Evolutionary conservation across 345 rosid species (phyloP).

Genomic region (Salix purpurea): DNA sequence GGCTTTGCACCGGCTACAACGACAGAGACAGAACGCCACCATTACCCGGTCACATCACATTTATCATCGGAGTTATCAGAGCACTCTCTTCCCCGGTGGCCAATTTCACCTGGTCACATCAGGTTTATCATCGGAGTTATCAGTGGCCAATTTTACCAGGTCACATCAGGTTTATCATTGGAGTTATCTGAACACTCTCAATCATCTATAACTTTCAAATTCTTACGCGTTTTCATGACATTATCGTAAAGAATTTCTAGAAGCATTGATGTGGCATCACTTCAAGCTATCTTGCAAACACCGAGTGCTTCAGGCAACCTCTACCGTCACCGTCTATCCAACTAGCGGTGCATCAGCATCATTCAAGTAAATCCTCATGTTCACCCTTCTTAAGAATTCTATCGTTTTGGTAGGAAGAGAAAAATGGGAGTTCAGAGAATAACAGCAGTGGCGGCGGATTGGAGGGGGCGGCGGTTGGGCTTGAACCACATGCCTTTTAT

Average conservation of each 20-base stretch:
- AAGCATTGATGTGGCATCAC: not conserved
- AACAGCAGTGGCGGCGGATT: not conserved
- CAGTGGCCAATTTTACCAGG: not conserved
- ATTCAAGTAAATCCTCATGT: too few species aligned
- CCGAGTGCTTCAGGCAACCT: not conserved
- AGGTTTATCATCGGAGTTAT: not conserved
- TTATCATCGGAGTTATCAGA: too few species aligned
- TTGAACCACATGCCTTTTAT: conserved; percentile 1
- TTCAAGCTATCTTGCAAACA: not conserved
- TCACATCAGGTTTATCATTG: not conserved
- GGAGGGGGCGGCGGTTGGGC: not conserved
- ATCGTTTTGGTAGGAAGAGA: not conserved
- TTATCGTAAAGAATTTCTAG: not conserved
- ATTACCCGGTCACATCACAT: not conserved
- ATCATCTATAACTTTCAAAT: not conserved
- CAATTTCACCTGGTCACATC: not conserved
- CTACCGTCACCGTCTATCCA: too few species aligned
- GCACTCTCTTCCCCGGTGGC: too few species aligned
- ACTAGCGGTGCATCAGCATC: not conserved
- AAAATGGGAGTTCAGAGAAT: not conserved
- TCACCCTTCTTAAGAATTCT: not conserved
- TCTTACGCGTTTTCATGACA: not conserved
- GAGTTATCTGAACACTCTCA: not conserved
- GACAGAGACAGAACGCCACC: not conserved
- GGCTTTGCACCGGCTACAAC: not conserved